Percentiles rank a stretch among this genome's conserved stretches.
Conservation (phyloP, 192 early-diverging fungal species). For the Backusella morwellensis region DNA sequence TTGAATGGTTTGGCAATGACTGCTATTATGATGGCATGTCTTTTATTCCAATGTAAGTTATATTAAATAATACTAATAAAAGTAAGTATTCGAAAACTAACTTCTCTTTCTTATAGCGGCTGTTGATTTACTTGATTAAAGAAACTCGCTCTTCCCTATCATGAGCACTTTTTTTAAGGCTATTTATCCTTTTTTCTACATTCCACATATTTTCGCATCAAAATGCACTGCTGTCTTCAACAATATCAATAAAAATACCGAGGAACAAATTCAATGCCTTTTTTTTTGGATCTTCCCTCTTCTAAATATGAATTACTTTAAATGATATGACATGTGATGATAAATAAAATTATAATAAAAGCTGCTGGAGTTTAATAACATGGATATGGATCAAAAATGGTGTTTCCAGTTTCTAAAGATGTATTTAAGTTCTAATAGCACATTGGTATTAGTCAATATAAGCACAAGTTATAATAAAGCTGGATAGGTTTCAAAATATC, state of each 20-base stretch:
- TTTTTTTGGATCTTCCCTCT: not conserved
- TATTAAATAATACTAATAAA: not conserved
- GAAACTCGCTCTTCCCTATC: not conserved
- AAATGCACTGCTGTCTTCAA: too few relatives aligned
- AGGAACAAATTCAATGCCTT: not conserved
- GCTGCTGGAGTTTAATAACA: too few relatives aligned
- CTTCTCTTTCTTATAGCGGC: constrained; percentile 5
- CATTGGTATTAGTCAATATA: too few relatives aligned
- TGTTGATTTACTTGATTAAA: constrained; percentile 25
- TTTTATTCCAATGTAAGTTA: constrained; percentile 35
- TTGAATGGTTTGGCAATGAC: constrained; percentile 17
- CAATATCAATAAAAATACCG: not conserved
- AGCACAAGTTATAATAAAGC: too few relatives aligned
- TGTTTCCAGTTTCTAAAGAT: too few relatives aligned
- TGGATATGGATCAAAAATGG: too few relatives aligned
- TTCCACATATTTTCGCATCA: not conserved
- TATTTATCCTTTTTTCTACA: not conserved
- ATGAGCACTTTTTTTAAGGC: too few relatives aligned
- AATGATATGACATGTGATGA: not conserved
- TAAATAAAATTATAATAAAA: not conserved
- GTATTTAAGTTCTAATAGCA: too few relatives aligned
- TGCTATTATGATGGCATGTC: constrained; percentile 25
- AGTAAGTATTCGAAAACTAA: not conserved
- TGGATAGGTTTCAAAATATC: too few relatives aligned
- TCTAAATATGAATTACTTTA: not conserved